A percentile compares a stretch with the other conserved stretches of the same genome.
These are phyloP conservation scores for Alternaria postmessia DNA, from an alignment of 2,329 filamentous ascomycete species.

Conservation along the genomic window DNA sequence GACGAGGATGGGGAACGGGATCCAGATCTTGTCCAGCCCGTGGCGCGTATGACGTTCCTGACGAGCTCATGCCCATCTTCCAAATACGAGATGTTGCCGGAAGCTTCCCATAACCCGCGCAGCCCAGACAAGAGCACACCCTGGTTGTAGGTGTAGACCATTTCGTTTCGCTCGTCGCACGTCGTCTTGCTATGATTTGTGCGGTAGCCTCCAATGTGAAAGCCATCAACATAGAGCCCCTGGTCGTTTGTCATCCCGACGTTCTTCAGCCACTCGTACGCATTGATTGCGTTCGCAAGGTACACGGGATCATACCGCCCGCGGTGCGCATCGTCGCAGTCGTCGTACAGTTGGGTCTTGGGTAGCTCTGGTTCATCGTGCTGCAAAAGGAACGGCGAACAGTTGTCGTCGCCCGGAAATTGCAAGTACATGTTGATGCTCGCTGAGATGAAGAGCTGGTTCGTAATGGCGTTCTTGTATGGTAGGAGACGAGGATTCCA, in stretches of 20 bases:
- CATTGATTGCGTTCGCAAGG: slow-evolving; percentile 76
- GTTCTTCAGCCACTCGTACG: slow-evolving; percentile 79
- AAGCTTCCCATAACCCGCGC: slow-evolving; percentile 80
- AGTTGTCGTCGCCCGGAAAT: slow-evolving; percentile 81
- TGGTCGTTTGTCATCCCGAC: slow-evolving; percentile 81
- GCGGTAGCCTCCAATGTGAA: slow-evolving; percentile 75
- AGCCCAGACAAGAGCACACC: slow-evolving; percentile 86
- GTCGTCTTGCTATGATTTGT: slow-evolving; percentile 68
- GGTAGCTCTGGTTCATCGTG: slow-evolving; percentile 21
- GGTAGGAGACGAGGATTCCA: slow-evolving; percentile 80
- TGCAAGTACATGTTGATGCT: slow-evolving; percentile 89
- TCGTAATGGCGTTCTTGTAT: slow-evolving; percentile 97
- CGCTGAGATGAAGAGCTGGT: slow-evolving; percentile 85
- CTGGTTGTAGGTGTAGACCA: slow-evolving; percentile 97
- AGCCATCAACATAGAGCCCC: slow-evolving; percentile 86
- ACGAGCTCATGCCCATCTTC: slow-evolving; percentile 82
- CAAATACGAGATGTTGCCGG: slow-evolving; percentile 74
- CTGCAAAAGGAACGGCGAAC: slow-evolving; percentile 68
- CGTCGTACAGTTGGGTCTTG: slow-evolving; percentile 11
- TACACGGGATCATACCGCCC: slow-evolving; percentile 66
- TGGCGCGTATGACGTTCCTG: slow-evolving; percentile 75
- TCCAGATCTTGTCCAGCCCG: slow-evolving; percentile 69
- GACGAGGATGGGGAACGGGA: slow-evolving; percentile 6
- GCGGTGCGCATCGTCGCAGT: slow-evolving; percentile 15
- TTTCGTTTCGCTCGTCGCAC: slow-evolving; percentile 83